These are phyloP conservation scores for Zygosaccharomyces sapae DNA, from an alignment of 1,139 yeast species.

Conservation along the genomic window DNA sequence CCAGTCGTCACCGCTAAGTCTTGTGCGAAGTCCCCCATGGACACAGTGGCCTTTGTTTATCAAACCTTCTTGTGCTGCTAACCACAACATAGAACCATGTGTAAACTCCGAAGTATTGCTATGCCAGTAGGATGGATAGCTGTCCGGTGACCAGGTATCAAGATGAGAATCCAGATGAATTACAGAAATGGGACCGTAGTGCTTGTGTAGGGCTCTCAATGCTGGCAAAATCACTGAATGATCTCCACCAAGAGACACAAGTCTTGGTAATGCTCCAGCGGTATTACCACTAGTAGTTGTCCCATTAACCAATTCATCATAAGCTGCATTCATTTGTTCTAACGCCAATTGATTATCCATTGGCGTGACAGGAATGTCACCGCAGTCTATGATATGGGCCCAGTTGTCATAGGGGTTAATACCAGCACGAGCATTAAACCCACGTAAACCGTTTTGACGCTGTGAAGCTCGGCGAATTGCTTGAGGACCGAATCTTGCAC, in stretches of 20 bases:
- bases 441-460: constrained; percentile 62
- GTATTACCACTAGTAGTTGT: constrained; percentile 21
- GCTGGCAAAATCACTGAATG: constrained; percentile 71
- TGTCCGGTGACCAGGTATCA: constrained; percentile 74
- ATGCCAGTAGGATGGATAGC: constrained; percentile 66
- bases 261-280: constrained; percentile 43
- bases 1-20: constrained; percentile 54
- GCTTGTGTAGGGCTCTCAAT: constrained; percentile 53
- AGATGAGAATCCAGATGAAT: constrained; percentile 78
- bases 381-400: constrained; percentile 72
- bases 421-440: constrained; percentile 62
- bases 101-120: constrained; percentile 60
- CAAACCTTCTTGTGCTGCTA: constrained; percentile 65
- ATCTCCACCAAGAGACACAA: constrained; percentile 73
- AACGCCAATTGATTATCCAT: constrained; percentile 69
- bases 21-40: constrained; percentile 71
- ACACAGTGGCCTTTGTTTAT: constrained; percentile 51
- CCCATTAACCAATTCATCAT: constrained; percentile 50
- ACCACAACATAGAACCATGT: constrained; percentile 84
- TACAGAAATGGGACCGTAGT: constrained; percentile 62
- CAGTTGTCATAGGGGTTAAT: constrained; percentile 62
- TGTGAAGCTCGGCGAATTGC: constrained; percentile 71
- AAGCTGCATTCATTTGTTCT: constrained; percentile 66
- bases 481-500: constrained; percentile 76
- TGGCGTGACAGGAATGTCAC: constrained; percentile 77